Evolutionary conservation across 73 alveolate genomes (phyloP).

Genomic region (Diophrys appendiculata): DNA sequence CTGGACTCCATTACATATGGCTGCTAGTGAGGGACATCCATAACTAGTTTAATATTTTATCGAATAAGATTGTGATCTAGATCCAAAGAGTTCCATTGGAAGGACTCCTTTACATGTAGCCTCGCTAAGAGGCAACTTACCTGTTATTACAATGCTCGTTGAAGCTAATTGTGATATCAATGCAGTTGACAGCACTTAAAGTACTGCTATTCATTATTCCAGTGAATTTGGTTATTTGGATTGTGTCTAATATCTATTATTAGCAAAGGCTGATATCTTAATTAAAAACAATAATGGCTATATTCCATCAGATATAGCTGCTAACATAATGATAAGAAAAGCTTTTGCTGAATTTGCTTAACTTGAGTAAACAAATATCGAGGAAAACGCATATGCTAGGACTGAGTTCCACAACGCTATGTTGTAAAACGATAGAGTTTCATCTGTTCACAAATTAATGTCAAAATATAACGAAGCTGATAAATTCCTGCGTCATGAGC

Average conservation of each 20-base stretch:
- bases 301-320: slow-evolving; percentile 43
- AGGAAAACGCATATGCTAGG: slow-evolving; percentile 25
- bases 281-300: slow-evolving; percentile 43
- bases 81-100: slow-evolving; percentile 24
- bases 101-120: slow-evolving; percentile 88
- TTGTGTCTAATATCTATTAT: slow-evolving; percentile 17
- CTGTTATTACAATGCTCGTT: slow-evolving; percentile 69
- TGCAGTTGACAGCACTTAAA: slow-evolving; percentile 82
- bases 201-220: slow-evolving; percentile 88
- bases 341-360: slow-evolving; percentile 2
- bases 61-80: slow-evolving; percentile 25
- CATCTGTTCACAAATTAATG: slow-evolving; percentile 41
- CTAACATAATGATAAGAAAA: slow-evolving; percentile 26
- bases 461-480: slow-evolving; percentile 29
- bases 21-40: slow-evolving; percentile 42
- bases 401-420: slow-evolving; percentile 43
- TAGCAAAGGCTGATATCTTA: slow-evolving; percentile 8
- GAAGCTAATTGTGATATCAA: slow-evolving; percentile 75
- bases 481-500: slow-evolving; percentile 14
- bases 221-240: slow-evolving; percentile 64
- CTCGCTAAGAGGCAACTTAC: slow-evolving; percentile 72
- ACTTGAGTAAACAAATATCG: not conserved
- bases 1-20: slow-evolving; percentile 77
- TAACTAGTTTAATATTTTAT: slow-evolving; percentile 32
- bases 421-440: slow-evolving; percentile 45